Base-by-base conservation (phyloP, 2,329 filamentous ascomycete genomes). In the Penicillium hesseltinei region DNA sequence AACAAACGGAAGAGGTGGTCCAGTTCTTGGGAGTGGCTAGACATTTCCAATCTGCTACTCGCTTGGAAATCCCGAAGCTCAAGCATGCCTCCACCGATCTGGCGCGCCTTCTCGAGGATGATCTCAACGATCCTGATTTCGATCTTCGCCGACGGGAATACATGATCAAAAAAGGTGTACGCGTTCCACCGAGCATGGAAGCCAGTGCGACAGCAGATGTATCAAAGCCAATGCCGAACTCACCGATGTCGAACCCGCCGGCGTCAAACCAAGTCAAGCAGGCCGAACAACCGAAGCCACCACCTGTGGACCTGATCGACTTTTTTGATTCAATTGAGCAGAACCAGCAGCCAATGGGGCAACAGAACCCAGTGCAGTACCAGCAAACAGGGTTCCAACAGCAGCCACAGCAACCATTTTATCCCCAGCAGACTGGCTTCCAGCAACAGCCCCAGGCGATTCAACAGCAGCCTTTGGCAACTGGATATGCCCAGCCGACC, bases 1-100 rank as follows among this genome's bases (percentile, higher is more conserved):
- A 86, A 68, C 92, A 96, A 74, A 99, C 94, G 7, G 92, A 97
- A 66, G 86, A 88, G 63, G 93, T 97, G 1, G 93, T 99, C 17
- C 87, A 91, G 67, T 99, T 93, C 70, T 83, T 99, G 45, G 88
- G 88, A 66, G 83, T 93, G 43, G 94, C 94, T 44, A 86, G 93
- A 61, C 89, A 94, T 71, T 94, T 93, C 71, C 92, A 97, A 76
- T 88, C 92, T 71, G 91, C 92, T 62, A 99, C 94, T 5, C 83
- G 93, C 59, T 84, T 99, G 39, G 91, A 97, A 70, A 95, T 99
- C 8, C 94, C 94, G 10, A 97, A 96, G 78, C 83, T 99, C 64
- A 97, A 97, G 78, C 94, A 99, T 73, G 94, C 94, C 6, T 95
- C 94, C 1, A 92, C 95, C 1, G 96, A 94, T 70, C 77, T 99